phyloP scores from a whole-genome alignment of 495 filamentous ascomycete species.

The Jackrogersella multiformis region DNA sequence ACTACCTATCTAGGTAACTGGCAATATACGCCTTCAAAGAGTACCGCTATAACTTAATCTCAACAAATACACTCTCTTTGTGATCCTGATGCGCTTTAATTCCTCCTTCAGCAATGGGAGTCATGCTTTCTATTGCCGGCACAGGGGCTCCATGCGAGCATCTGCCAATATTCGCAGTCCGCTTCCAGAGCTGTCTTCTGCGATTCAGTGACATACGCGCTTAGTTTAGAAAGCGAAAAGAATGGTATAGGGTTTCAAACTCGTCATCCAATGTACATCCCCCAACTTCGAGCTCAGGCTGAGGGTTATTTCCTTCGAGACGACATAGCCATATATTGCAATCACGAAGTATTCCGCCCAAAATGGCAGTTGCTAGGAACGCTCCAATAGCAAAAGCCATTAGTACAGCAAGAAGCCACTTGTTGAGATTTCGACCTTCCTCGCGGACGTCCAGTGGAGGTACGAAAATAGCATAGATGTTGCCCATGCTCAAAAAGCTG shows the following conservation, averaged over 20 bases:
- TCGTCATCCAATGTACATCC: background rate
- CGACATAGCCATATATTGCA: background rate
- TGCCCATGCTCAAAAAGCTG: background rate
- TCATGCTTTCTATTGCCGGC: background rate
- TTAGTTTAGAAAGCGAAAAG: constrained; percentile 5
- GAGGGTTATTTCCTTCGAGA: background rate
- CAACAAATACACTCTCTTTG: background rate
- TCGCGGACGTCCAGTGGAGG: background rate
- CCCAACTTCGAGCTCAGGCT: too few species aligned
- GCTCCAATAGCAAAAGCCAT: background rate
- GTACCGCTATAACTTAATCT: background rate
- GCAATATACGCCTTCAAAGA: background rate
- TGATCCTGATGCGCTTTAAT: background rate
- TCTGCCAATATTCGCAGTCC: background rate
- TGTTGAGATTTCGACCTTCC: background rate
- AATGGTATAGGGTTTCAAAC: background rate
- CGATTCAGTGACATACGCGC: background rate
- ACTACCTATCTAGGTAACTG: background rate
- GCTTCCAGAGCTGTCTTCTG: background rate
- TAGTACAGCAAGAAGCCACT: background rate
- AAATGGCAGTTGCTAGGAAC: background rate
- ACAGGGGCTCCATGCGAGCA: background rate
- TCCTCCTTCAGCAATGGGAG: too few species aligned
- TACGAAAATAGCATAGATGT: background rate
- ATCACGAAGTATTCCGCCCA: background rate